Percentiles rank a stretch among this genome's conserved stretches.
These are phyloP conservation scores for Lactarius indigo DNA, from an alignment of 768 basidiomycete genomes.

Conservation along the genomic window DNA sequence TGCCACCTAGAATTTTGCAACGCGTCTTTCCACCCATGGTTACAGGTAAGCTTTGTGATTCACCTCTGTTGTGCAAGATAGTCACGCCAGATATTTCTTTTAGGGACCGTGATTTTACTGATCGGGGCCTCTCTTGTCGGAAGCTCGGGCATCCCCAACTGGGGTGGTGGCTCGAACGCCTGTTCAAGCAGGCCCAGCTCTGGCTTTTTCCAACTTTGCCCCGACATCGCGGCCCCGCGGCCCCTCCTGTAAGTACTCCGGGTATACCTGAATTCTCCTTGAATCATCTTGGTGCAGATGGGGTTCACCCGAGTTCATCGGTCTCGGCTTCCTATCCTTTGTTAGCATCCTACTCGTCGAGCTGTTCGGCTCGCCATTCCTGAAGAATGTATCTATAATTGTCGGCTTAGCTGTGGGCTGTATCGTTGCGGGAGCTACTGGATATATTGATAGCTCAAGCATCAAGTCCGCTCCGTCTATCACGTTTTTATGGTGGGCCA, in stretches of 20 bases:
- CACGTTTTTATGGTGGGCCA: constrained; percentile 69
- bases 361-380: constrained; percentile 79
- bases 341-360: constrained; percentile 73
- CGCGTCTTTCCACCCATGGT: constrained; percentile 78
- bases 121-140: constrained; percentile 79
- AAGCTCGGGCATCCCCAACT: constrained; percentile 68
- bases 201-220: constrained; percentile 71
- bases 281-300: constrained; percentile 40
- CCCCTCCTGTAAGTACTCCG: constrained; percentile 51
- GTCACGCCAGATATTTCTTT: not conserved
- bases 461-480: constrained; percentile 70
- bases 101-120: constrained; percentile 74
- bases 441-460: constrained; percentile 66
- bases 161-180: constrained; percentile 80
- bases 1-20: constrained; percentile 59
- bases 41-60: constrained; percentile 43
- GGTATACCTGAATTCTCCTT: not conserved
- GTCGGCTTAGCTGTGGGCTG: constrained; percentile 73
- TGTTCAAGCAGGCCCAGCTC: constrained; percentile 58
- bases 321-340: constrained; percentile 84
- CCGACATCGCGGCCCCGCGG: constrained; percentile 62
- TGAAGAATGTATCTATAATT: constrained; percentile 77
- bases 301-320: constrained; percentile 82
- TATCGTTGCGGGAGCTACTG: constrained; percentile 74
- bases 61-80: not conserved